Percentiles rank a stretch among this genome's conserved stretches.
phyloP scores from a whole-genome alignment of 2,329 filamentous ascomycete species.

The Nannizzia gypsea region DNA sequence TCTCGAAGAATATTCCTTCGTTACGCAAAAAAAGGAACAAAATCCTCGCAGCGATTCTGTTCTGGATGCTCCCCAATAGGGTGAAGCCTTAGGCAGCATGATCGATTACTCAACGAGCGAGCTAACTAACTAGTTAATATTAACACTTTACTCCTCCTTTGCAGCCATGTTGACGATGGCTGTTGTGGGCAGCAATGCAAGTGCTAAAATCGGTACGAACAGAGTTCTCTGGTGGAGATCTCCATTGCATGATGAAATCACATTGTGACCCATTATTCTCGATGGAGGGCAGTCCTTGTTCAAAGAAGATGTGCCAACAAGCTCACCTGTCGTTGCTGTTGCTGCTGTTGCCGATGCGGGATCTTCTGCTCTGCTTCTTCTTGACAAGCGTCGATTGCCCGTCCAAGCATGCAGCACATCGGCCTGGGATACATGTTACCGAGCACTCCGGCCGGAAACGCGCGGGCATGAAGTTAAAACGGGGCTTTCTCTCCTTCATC shows the following conservation, averaged over 20 bases:
- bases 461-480: neutral
- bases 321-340: neutral
- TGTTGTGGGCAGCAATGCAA: neutral
- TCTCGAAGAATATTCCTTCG: neutral
- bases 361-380: neutral
- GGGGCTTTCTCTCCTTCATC: neutral
- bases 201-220: neutral
- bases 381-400: neutral
- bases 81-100: neutral
- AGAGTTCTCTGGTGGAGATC: neutral
- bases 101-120: neutral
- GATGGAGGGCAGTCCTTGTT: neutral
- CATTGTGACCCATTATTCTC: neutral
- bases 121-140: too few relatives aligned
- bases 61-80: too few relatives aligned
- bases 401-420: neutral
- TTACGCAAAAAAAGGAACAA: neutral
- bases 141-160: neutral
- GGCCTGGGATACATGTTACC: too few relatives aligned
- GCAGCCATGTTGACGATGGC: neutral
- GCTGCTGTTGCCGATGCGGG: neutral
- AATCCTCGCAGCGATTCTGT: neutral
- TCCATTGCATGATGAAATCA: constrained; percentile 5
- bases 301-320: neutral
- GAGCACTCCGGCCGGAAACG: too few relatives aligned